Percentiles rank a stretch among this genome's conserved stretches.
Conservation (phyloP, 805 yeast genomes). For the Blastobotrys attinorum region DNA sequence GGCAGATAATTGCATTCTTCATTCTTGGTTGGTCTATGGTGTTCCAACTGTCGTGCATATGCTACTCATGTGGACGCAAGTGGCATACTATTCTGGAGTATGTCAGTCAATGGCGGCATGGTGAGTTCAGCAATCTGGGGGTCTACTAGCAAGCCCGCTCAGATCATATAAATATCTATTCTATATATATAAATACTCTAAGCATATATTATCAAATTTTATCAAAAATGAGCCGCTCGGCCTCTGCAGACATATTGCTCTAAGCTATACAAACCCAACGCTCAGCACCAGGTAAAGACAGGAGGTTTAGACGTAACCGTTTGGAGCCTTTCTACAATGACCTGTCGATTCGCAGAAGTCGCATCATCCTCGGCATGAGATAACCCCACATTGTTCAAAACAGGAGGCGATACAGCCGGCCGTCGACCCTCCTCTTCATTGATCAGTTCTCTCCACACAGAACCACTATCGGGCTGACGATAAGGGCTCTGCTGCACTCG, state of each 20-base stretch:
- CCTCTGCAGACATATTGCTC: too few species aligned
- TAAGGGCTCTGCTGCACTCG: not conserved
- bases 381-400: conserved; percentile 20
- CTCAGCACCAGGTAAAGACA: conserved; percentile 62
- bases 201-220: too few species aligned
- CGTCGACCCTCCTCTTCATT: conserved; percentile 7
- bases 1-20: too few species aligned
- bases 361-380: conserved; percentile 19
- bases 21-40: conserved; percentile 14
- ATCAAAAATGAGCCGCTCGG: too few species aligned
- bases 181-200: too few species aligned
- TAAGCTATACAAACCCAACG: too few species aligned
- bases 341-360: conserved; percentile 33
- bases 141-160: not conserved
- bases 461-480: conserved; percentile 1
- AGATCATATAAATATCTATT: too few species aligned
- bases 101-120: conserved; percentile 3
- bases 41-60: conserved; percentile 17
- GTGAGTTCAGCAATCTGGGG: not conserved
- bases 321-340: conserved; percentile 53
- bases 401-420: conserved; percentile 1
- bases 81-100: conserved; percentile 14
- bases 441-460: conserved; percentile 12
- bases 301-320: conserved; percentile 50
- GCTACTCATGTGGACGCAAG: conserved; percentile 15